Percentiles rank a stretch among this genome's conserved stretches.
These are phyloP conservation scores for Xylaria sp. DNA, from an alignment of 2,329 filamentous ascomycete genomes.

Conservation along the genomic window DNA sequence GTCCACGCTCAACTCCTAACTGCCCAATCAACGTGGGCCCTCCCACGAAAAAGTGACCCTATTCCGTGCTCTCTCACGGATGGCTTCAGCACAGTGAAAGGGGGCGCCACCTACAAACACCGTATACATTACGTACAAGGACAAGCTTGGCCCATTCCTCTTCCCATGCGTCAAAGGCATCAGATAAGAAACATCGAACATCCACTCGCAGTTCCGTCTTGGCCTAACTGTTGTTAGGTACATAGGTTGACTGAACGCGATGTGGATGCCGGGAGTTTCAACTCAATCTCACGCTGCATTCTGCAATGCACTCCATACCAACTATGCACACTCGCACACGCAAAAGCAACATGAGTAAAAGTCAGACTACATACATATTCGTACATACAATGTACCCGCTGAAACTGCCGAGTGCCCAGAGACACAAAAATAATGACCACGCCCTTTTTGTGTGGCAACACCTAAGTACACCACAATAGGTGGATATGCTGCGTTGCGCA, in stretches of 20 bases:
- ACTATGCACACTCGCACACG: background rate
- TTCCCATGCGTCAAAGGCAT: background rate
- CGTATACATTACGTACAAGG: background rate
- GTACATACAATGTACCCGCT: too few species aligned
- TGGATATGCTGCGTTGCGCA: too few species aligned
- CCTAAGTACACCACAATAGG: too few species aligned
- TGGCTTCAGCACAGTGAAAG: constrained; percentile 25
- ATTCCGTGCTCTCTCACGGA: constrained; percentile 16
- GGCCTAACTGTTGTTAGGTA: background rate
- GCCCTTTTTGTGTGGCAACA: background rate
- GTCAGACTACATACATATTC: too few species aligned
- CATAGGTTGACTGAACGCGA: background rate
- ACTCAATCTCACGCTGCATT: background rate
- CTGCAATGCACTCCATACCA: background rate
- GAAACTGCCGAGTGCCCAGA: constrained; percentile 11
- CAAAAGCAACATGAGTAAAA: constrained; percentile 1
- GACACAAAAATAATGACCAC: constrained; percentile 8
- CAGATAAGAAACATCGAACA: background rate
- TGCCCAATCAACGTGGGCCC: constrained; percentile 14
- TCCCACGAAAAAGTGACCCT: background rate
- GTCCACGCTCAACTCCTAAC: constrained; percentile 17
- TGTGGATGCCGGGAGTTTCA: background rate
- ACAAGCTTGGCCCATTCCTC: constrained; percentile 9
- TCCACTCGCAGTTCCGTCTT: background rate
- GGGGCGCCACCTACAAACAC: constrained; percentile 24